These are phyloP conservation scores for Gnomoniopsis sp. DNA, from an alignment of 2,329 filamentous ascomycete genomes.

Conservation along the genomic window DNA sequence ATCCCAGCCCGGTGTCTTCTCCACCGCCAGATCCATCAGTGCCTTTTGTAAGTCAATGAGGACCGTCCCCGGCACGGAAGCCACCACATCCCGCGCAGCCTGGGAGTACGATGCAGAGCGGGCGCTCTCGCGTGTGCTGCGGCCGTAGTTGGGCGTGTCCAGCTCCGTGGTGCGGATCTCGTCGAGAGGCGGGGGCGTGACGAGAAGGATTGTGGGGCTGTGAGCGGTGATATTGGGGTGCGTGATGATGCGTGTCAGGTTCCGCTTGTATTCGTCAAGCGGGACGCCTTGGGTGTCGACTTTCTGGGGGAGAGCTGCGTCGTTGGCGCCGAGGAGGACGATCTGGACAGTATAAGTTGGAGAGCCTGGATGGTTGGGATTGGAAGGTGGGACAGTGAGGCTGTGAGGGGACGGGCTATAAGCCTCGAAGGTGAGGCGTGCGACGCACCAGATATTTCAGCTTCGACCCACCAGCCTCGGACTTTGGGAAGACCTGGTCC, in stretches of 20 bases:
- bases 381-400: not conserved
- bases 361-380: slow-evolving; percentile 4
- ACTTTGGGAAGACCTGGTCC: slow-evolving; percentile 67
- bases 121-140: slow-evolving; percentile 37
- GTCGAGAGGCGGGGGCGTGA: slow-evolving; percentile 81
- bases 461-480: slow-evolving; percentile 51
- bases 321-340: slow-evolving; percentile 87
- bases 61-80: slow-evolving; percentile 61
- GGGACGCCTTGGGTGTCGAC: slow-evolving; percentile 72
- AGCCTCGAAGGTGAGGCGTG: not conserved
- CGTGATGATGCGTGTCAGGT: slow-evolving; percentile 67
- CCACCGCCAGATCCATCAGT: slow-evolving; percentile 68
- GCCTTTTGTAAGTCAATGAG: slow-evolving; percentile 78
- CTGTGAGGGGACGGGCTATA: not conserved
- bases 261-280: slow-evolving; percentile 69
- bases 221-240: slow-evolving; percentile 70
- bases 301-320: slow-evolving; percentile 66
- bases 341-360: slow-evolving; percentile 44
- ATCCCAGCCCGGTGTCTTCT: slow-evolving; percentile 54
- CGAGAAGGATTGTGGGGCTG: slow-evolving; percentile 67
- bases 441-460: slow-evolving; percentile 63
- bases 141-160: slow-evolving; percentile 32
- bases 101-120: slow-evolving; percentile 56
- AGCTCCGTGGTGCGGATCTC: slow-evolving; percentile 60
- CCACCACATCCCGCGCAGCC: slow-evolving; percentile 63